A percentile compares a stretch with the other conserved stretches of the same genome.
These are phyloP conservation scores for Saprolegnia parasitica DNA, from an alignment of 352 stramenopile species.

Conservation along the genomic window DNA sequence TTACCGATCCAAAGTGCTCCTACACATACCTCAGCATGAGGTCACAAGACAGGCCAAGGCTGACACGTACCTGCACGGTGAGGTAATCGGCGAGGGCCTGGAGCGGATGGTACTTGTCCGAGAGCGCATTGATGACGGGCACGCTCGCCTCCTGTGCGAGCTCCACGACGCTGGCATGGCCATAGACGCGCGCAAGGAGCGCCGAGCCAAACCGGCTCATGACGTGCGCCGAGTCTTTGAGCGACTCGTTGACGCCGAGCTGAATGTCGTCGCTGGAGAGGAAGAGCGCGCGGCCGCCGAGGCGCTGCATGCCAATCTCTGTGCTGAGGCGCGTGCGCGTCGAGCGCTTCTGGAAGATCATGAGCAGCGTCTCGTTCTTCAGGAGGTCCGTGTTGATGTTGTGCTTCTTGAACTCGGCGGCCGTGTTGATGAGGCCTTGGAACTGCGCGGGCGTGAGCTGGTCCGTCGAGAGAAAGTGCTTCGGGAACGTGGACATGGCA, in stretches of 20 bases:
- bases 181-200: conserved; percentile 95
- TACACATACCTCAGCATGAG: conserved; percentile 23
- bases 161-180: conserved; percentile 85
- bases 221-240: conserved; percentile 87
- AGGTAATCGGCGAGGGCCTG: conserved; percentile 98
- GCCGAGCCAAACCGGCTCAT: conserved; percentile 94
- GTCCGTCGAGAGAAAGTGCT: conserved; percentile 25
- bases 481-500: conserved; percentile 17
- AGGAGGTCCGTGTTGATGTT: conserved; percentile 29
- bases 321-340: conserved; percentile 91
- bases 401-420: conserved; percentile 27
- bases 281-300: conserved; percentile 96
- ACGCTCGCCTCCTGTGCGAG: conserved; percentile 88
- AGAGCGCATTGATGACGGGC: conserved; percentile 98
- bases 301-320: conserved; percentile 94
- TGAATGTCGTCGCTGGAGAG: conserved; percentile 97
- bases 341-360: conserved; percentile 94
- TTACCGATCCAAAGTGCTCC: conserved; percentile 80
- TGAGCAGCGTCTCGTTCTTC: conserved; percentile 75
- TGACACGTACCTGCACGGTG: conserved; percentile 85
- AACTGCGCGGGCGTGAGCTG: conserved; percentile 21
- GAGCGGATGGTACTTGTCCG: conserved; percentile 96
- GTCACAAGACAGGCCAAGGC: conserved; percentile 7
- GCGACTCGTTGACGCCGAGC: conserved; percentile 96
- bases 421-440: conserved; percentile 23